Percentiles rank a stretch among this genome's conserved stretches.
Evolutionary conservation across 306 rosid species (phyloP).

Genomic region (Geum urbanum): DNA sequence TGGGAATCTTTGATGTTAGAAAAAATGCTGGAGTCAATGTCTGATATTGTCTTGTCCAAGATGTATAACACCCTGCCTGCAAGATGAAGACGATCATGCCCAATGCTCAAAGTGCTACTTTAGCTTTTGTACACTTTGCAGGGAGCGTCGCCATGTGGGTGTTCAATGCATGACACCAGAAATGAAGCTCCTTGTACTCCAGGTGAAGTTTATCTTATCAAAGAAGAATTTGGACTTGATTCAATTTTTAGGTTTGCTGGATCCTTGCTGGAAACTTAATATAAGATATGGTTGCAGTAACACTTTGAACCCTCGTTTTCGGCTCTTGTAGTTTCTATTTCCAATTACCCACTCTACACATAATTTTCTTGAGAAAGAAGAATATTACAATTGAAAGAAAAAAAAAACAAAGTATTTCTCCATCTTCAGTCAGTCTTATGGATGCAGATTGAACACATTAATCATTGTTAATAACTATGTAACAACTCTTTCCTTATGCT

Average conservation of each 20-base stretch:
- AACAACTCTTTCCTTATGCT: background rate
- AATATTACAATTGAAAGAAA: too few relatives aligned
- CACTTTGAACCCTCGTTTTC: background rate
- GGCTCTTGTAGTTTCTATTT: background rate
- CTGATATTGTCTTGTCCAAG: constrained; percentile 83
- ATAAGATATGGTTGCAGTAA: background rate
- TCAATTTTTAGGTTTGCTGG: background rate
- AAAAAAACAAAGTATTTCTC: background rate
- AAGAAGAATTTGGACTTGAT: background rate
- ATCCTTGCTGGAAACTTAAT: background rate
- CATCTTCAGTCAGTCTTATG: background rate
- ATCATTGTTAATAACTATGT: background rate
- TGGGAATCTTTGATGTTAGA: constrained; percentile 77
- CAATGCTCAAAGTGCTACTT: constrained; percentile 76
- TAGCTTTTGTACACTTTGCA: constrained; percentile 84
- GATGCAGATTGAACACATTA: background rate
- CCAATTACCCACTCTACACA: background rate
- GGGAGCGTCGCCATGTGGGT: constrained; percentile 86
- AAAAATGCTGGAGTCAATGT: constrained; percentile 75
- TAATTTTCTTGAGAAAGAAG: background rate
- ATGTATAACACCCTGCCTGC: constrained; percentile 84
- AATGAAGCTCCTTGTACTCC: constrained; percentile 55
- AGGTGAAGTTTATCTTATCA: constrained; percentile 42
- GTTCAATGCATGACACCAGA: constrained; percentile 69
- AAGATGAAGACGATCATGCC: constrained; percentile 81